Evolutionary conservation across 306 rosid species (phyloP).

Genomic region (Lathyrus tuberosus): DNA sequence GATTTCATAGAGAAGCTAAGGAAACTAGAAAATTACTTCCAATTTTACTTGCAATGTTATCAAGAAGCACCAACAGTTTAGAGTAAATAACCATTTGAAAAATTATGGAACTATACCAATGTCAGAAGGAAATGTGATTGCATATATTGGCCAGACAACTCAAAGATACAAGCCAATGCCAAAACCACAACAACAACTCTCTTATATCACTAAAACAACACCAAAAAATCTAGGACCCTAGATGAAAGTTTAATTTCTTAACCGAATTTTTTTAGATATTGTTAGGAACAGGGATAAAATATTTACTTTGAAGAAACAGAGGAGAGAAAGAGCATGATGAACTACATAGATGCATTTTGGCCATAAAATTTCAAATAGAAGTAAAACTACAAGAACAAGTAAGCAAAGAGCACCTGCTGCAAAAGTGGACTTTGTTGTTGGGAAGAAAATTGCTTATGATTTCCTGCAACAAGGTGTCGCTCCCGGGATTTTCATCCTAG

Average conservation of each 20-base stretch:
- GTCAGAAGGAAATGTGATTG: neutral
- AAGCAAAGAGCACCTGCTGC: conserved; percentile 66
- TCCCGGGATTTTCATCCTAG: too few species aligned
- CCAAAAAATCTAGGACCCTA: conserved; percentile 5
- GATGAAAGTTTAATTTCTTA: neutral
- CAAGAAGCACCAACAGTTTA: conserved; percentile 5
- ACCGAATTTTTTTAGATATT: neutral
- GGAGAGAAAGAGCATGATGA: conserved; percentile 2
- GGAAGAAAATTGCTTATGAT: conserved; percentile 78
- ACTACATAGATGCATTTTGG: neutral
- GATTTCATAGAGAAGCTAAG: conserved; percentile 16
- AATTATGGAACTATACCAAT: too few species aligned
- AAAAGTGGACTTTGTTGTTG: conserved; percentile 86
- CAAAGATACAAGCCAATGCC: conserved; percentile 19
- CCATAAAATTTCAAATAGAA: conserved; percentile 18
- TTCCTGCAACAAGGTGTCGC: conserved; percentile 80
- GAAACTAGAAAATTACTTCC: conserved; percentile 7
- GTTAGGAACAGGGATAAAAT: conserved; percentile 9
- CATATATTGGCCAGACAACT: conserved; percentile 22
- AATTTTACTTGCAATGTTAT: conserved; percentile 11
- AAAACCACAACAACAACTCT: neutral
- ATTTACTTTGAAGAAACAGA: conserved; percentile 12
- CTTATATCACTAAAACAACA: conserved; percentile 4
- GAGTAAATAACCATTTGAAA: conserved; percentile 23
- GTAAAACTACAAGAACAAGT: neutral